These are phyloP conservation scores for Nemania sp. DNA, from an alignment of 2,329 filamentous ascomycete genomes.

Conservation along the genomic window DNA sequence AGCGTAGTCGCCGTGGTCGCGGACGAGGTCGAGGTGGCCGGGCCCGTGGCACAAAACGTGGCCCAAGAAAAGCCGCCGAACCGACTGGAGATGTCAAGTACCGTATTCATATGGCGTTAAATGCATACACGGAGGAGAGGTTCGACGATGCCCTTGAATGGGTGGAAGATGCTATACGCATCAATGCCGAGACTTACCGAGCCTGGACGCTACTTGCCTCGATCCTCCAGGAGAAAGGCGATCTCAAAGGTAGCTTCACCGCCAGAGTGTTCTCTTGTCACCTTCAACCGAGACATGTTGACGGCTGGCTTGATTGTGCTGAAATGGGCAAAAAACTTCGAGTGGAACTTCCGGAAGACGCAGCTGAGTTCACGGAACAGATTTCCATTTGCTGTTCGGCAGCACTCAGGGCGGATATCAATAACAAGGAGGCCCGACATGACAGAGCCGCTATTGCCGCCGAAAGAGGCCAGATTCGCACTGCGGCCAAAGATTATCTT, in stretches of 20 bases:
- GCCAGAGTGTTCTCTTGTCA: slow-evolving; percentile 72
- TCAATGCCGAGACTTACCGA: slow-evolving; percentile 74
- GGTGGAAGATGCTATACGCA: slow-evolving; percentile 73
- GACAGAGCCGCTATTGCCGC: slow-evolving; percentile 70
- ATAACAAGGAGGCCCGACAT: slow-evolving; percentile 68
- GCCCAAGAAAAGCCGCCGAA: slow-evolving; percentile 72
- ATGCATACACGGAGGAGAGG: slow-evolving; percentile 72
- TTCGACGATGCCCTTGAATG: slow-evolving; percentile 70
- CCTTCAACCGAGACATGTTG: slow-evolving; percentile 69
- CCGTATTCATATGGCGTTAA: slow-evolving; percentile 73
- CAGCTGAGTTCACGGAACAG: slow-evolving; percentile 61
- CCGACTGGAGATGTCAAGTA: slow-evolving; percentile 78
- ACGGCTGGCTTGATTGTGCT: slow-evolving; percentile 70
- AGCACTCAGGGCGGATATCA: slow-evolving; percentile 68
- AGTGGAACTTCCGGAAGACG: slow-evolving; percentile 60
- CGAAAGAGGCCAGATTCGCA: slow-evolving; percentile 64
- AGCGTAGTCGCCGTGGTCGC: slow-evolving; percentile 29
- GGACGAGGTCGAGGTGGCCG: slow-evolving; percentile 36
- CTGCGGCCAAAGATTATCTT: slow-evolving; percentile 69
- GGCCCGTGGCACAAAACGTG: slow-evolving; percentile 50
- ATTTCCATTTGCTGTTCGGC: slow-evolving; percentile 70
- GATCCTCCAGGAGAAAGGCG: slow-evolving; percentile 70
- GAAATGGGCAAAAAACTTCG: slow-evolving; percentile 66
- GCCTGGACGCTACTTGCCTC: slow-evolving; percentile 73
- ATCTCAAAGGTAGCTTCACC: slow-evolving; percentile 67